Base-by-base conservation (phyloP, 2,329 filamentous ascomycete species). In the Plenodomus biglobosus region DNA sequence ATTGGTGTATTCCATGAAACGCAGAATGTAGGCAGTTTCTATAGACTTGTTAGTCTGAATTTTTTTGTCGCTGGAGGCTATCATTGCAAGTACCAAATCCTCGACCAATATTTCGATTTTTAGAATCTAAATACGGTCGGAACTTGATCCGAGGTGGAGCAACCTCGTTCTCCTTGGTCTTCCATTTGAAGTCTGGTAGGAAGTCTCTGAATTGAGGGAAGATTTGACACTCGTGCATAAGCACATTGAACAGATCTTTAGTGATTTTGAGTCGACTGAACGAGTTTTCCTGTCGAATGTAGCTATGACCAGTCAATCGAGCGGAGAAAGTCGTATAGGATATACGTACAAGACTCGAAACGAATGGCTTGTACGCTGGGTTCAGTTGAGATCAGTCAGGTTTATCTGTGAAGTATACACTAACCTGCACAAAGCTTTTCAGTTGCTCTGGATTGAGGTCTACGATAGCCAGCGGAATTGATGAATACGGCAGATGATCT, bases 151-250 rank as follows among this genome's bases (percentile, higher is more conserved):
- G 57, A 10, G 55, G 55, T 18, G 61, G 61, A 16, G 53, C 57
- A 2, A 62, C 50, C 40, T 62, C 59, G 3, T 40, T 17, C 3
- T 61, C 59, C 10, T 39, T 48, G 2, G 17, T 42, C 38, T 55
- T 59, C 2, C 18, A 17, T 6, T 51, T 46, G 16, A 62, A 56
- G 3, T 49, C 57, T 16, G 51, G 53, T 8, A 62, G 17, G 20
- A 59, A 62, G 17, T 62, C 57, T 4, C 52, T 55, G 38, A 62
- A 59, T 5, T 54, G 46, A 7, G 57, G 55, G 35, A 62, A 64
- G 3, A 55, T 50, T 21, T 58, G 51, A 22, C 59, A 62, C 6
- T 27, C 32, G 7, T 27, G 17, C 1, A 58, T 16, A 19, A 58
- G 44, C 11, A 43, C 27, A 13, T 58, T 52, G 21, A 59, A 59